phyloP scores from a whole-genome alignment of 805 yeast genomes.

The Pichia sporocuriosa region DNA sequence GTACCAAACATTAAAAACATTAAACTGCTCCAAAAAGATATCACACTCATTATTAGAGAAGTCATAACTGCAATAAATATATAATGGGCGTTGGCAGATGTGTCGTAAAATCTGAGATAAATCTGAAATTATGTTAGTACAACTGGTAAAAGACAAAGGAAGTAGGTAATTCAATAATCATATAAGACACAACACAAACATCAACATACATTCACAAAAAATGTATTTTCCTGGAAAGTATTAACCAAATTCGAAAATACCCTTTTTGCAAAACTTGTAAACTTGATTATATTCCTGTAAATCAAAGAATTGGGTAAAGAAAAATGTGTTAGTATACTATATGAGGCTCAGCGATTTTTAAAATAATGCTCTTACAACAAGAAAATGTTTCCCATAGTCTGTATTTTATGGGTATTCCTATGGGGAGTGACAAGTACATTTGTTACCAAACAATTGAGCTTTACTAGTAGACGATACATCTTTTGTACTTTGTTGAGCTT shows the following conservation, averaged over 20 bases:
- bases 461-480: too few species aligned
- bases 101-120: conserved; percentile 2
- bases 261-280: too few species aligned
- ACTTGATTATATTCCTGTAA: not conserved
- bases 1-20: conserved; percentile 13
- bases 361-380: not conserved
- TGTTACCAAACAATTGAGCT: not conserved
- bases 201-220: too few species aligned
- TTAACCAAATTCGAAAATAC: too few species aligned
- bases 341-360: too few species aligned
- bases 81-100: not conserved
- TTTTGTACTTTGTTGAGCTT: too few species aligned
- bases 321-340: too few species aligned
- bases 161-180: not conserved
- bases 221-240: too few species aligned
- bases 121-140: conserved; percentile 6
- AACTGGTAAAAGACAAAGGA: not conserved
- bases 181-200: too few species aligned
- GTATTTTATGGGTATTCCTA: too few species aligned
- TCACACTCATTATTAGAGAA: not conserved
- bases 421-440: not conserved
- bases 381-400: not conserved
- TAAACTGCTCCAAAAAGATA: conserved; percentile 19
- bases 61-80: conserved; percentile 3
- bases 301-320: too few species aligned